phyloP scores from a whole-genome alignment of 257 asterid genomes.

The Solanum habrochaites region DNA sequence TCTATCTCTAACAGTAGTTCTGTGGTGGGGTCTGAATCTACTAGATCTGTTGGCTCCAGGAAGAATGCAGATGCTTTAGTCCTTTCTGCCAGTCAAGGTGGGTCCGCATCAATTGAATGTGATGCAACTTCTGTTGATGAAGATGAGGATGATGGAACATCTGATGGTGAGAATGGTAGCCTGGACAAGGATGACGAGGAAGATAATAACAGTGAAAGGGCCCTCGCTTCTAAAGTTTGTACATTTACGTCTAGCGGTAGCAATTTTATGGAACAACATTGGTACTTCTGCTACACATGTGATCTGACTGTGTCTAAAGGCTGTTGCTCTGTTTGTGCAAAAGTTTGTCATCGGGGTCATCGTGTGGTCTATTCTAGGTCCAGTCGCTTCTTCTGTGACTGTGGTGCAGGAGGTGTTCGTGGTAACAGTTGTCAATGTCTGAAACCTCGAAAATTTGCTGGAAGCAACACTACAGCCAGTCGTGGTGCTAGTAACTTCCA shows the following conservation, averaged over 20 bases:
- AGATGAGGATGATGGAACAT: slow-evolving; percentile 98
- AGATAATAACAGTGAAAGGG: slow-evolving; percentile 79
- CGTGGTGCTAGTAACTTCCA: slow-evolving; percentile 55
- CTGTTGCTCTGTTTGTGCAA: slow-evolving; percentile 97
- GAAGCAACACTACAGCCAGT: slow-evolving; percentile 45
- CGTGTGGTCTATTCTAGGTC: slow-evolving; percentile 98
- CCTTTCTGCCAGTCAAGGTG: slow-evolving; percentile 63
- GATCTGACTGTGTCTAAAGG: slow-evolving; percentile 97
- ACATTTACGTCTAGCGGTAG: slow-evolving; percentile 99
- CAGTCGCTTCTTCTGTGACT: slow-evolving; percentile 96
- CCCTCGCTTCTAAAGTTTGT: slow-evolving; percentile 92
- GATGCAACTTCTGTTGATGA: slow-evolving; percentile 97
- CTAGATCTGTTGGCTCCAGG: slow-evolving; percentile 59
- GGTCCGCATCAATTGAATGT: slow-evolving; percentile 64
- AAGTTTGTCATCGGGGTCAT: slow-evolving; percentile 99
- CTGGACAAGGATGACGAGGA: slow-evolving; percentile 94
- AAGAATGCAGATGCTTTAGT: slow-evolving; percentile 53
- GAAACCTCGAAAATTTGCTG: slow-evolving; percentile 84
- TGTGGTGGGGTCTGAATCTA: slow-evolving; percentile 39
- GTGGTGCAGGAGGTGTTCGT: slow-evolving; percentile 99
- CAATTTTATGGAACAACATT: slow-evolving; percentile 98
- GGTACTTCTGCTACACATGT: slow-evolving; percentile 99
- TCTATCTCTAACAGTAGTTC: slow-evolving; percentile 40
- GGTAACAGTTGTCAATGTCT: slow-evolving; percentile 96
- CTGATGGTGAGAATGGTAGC: slow-evolving; percentile 96